phyloP scores from a whole-genome alignment of 257 asterid genomes.

The Rauvolfia tetraphylla region DNA sequence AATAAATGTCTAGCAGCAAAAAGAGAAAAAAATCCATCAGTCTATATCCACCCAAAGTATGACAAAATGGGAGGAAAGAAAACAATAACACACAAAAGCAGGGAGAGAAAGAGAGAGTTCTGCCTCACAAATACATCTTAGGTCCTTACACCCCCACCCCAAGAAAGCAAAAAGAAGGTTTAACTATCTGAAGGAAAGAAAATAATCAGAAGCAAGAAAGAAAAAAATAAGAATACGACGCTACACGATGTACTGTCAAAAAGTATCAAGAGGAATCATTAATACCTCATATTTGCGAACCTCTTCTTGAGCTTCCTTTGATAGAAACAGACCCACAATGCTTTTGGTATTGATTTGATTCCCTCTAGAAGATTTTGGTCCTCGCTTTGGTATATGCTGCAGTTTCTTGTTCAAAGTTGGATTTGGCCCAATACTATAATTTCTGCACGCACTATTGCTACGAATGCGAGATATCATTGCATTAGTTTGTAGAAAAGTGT shows the following conservation, averaged over 20 bases:
- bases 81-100: not conserved
- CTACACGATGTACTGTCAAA: not conserved
- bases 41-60: not conserved
- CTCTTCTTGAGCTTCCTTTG: conserved; percentile 68
- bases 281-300: conserved; percentile 62
- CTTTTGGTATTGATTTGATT: conserved; percentile 51
- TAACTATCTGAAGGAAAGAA: not conserved
- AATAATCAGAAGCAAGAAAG: not conserved
- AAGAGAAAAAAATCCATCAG: not conserved
- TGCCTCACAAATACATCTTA: not conserved
- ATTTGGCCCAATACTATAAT: conserved; percentile 47
- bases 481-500: conserved; percentile 44
- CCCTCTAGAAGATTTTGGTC: conserved; percentile 39
- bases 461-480: conserved; percentile 54
- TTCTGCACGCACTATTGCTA: conserved; percentile 55
- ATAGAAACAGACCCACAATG: conserved; percentile 57
- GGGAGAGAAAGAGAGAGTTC: not conserved
- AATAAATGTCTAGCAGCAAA: not conserved
- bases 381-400: conserved; percentile 40
- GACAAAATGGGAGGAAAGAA: not conserved
- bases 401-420: conserved; percentile 55
- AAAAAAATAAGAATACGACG: not conserved
- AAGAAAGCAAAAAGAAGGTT: no score
- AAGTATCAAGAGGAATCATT: conserved; percentile 3
- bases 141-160: no score